Evolutionary conservation across 2,329 filamentous ascomycete genomes (phyloP).

Genomic region (Claviceps monticola): DNA sequence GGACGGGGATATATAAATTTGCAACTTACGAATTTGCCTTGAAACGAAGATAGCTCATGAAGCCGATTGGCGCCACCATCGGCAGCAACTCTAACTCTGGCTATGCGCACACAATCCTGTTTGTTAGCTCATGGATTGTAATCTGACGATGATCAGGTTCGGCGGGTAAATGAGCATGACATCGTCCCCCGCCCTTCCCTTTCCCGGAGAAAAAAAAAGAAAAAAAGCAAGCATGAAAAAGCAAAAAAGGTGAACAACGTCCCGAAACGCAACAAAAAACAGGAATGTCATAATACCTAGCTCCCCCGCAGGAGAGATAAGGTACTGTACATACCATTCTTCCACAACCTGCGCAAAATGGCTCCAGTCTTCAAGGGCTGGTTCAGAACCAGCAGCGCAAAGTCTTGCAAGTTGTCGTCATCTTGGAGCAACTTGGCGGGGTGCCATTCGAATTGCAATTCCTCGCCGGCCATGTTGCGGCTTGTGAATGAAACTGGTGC

Average conservation of each 20-base stretch:
- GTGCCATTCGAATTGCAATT: constrained; percentile 25
- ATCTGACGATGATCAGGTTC: too few relatives aligned
- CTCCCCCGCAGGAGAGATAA: too few relatives aligned
- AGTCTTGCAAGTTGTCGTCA: constrained; percentile 18
- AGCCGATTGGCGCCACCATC: constrained; percentile 85
- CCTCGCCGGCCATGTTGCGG: constrained; percentile 11
- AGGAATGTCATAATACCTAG: too few relatives aligned
- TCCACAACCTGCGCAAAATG: constrained; percentile 35
- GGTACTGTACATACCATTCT: constrained; percentile 24
- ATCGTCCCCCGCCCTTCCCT: too few relatives aligned
- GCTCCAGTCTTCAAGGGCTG: constrained; percentile 33
- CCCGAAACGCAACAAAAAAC: too few relatives aligned
- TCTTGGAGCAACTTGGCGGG: constrained; percentile 24
- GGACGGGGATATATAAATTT: too few relatives aligned
- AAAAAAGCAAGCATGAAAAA: neutral
- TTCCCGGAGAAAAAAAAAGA: too few relatives aligned
- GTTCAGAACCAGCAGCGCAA: constrained; percentile 37
- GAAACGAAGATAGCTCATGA: constrained; percentile 29
- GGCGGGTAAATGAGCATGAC: too few relatives aligned
- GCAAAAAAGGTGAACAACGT: neutral
- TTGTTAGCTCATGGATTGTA: neutral
- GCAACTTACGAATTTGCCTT: constrained; percentile 27
- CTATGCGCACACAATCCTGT: constrained; percentile 23
- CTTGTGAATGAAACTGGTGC: too few relatives aligned
- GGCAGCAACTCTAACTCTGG: constrained; percentile 59